Conservation (phyloP, 1,284 basidiomycete species). For the Phlebopus sp. region DNA sequence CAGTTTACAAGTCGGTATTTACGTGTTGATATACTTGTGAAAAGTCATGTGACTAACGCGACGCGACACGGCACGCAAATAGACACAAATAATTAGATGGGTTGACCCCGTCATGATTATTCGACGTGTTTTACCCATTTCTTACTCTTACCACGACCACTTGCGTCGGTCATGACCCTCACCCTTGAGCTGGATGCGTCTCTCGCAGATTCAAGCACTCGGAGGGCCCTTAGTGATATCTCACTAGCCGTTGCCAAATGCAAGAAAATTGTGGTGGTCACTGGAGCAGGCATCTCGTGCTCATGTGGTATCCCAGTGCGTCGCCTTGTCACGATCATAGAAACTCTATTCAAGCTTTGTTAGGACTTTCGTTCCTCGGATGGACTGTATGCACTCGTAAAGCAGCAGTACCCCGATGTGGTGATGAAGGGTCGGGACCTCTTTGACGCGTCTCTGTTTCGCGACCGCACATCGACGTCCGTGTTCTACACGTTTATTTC, state of each 20-base stretch:
- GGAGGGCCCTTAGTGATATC: slow-evolving; percentile 61
- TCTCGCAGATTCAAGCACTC: slow-evolving; percentile 46
- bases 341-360: background rate
- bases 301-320: slow-evolving; percentile 89
- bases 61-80: slow-evolving; percentile 33
- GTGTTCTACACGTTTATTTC: slow-evolving; percentile 96
- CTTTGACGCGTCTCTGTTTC: slow-evolving; percentile 86
- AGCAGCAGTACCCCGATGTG: slow-evolving; percentile 77
- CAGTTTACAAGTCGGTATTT: slow-evolving; percentile 24
- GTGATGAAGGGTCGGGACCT: slow-evolving; percentile 87
- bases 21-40: background rate
- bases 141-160: slow-evolving; percentile 13
- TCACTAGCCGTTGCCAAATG: slow-evolving; percentile 77
- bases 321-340: slow-evolving; percentile 9
- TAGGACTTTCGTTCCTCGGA: slow-evolving; percentile 90
- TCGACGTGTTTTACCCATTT: slow-evolving; percentile 7
- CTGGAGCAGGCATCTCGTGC: slow-evolving; percentile 91
- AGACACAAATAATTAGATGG: slow-evolving; percentile 29
- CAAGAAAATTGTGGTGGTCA: slow-evolving; percentile 83
- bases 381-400: slow-evolving; percentile 86
- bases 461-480: slow-evolving; percentile 80
- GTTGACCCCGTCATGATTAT: slow-evolving; percentile 22
- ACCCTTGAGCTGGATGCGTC: slow-evolving; percentile 52
- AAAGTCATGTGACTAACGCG: slow-evolving; percentile 36
- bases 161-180: slow-evolving; percentile 45